These are phyloP conservation scores for Tetrahymena malaccensis DNA, from an alignment of 73 alveolate species.

Conservation along the genomic window DNA sequence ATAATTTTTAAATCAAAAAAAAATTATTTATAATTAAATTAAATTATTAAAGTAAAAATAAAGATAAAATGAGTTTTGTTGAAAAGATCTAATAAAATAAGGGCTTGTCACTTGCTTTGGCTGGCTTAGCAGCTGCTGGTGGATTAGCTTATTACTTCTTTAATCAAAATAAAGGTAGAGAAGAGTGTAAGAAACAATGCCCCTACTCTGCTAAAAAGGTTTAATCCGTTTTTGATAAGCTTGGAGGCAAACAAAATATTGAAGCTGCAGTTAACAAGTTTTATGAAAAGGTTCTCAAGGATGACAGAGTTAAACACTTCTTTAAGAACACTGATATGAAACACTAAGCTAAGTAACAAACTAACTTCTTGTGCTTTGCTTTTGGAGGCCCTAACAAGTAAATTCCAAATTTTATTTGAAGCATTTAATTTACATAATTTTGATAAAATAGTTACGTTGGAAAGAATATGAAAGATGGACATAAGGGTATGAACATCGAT, in stretches of 20 bases:
- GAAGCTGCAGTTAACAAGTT: slow-evolving; percentile 52
- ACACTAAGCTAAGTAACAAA: slow-evolving; percentile 21
- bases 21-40: background rate
- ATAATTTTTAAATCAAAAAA: background rate
- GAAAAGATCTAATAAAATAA: background rate
- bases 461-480: slow-evolving; percentile 56
- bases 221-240: slow-evolving; percentile 53
- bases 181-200: background rate
- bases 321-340: slow-evolving; percentile 55
- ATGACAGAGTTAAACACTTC: slow-evolving; percentile 51
- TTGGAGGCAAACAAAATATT: slow-evolving; percentile 55
- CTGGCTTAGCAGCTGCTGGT: background rate
- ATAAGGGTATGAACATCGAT: slow-evolving; percentile 49
- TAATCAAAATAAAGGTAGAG: background rate
- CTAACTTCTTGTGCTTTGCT: slow-evolving; percentile 45
- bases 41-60: background rate
- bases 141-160: background rate
- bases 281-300: slow-evolving; percentile 47
- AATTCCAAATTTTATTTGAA: background rate
- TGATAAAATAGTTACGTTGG: background rate
- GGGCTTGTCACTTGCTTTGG: background rate
- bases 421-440: background rate
- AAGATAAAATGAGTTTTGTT: background rate
- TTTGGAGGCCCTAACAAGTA: slow-evolving; percentile 58
- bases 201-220: background rate